phyloP scores from a whole-genome alignment of 139 green algal genomes.

The Closterium sp. region DNA sequence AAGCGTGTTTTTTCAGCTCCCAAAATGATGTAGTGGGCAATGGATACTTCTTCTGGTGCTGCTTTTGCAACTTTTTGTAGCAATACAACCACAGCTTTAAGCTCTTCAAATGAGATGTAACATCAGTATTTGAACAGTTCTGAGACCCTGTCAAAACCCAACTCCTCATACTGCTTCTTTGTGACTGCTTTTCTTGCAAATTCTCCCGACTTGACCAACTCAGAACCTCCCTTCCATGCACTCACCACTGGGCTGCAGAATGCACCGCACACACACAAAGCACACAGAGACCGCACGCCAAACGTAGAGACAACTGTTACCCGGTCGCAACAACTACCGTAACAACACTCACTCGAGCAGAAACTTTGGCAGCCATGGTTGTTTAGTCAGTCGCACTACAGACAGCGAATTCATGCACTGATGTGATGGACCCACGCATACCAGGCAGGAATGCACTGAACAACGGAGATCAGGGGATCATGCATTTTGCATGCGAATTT shows the following conservation, averaged over 20 bases:
- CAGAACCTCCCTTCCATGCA: neutral
- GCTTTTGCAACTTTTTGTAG: too few relatives aligned
- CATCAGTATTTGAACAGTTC: neutral
- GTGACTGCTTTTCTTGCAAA: neutral
- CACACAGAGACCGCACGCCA: neutral
- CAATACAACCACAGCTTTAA: too few relatives aligned
- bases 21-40: too few relatives aligned
- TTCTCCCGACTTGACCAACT: neutral
- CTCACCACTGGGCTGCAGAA: neutral
- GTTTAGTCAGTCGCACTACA: too few relatives aligned
- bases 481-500: too few relatives aligned
- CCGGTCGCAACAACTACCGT: neutral
- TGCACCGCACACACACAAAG: neutral
- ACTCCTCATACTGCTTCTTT: neutral
- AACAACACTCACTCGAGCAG: neutral
- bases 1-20: too few relatives aligned
- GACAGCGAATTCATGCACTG: too few relatives aligned
- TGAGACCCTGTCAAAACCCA: neutral
- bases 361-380: neutral
- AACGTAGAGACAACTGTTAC: neutral
- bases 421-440: too few relatives aligned
- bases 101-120: too few relatives aligned
- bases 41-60: too few relatives aligned
- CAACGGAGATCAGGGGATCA: too few relatives aligned
- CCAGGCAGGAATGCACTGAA: too few relatives aligned